These are phyloP conservation scores for Cercospora zeae-maydis DNA, from an alignment of 2,329 filamentous ascomycete species.

Conservation along the genomic window DNA sequence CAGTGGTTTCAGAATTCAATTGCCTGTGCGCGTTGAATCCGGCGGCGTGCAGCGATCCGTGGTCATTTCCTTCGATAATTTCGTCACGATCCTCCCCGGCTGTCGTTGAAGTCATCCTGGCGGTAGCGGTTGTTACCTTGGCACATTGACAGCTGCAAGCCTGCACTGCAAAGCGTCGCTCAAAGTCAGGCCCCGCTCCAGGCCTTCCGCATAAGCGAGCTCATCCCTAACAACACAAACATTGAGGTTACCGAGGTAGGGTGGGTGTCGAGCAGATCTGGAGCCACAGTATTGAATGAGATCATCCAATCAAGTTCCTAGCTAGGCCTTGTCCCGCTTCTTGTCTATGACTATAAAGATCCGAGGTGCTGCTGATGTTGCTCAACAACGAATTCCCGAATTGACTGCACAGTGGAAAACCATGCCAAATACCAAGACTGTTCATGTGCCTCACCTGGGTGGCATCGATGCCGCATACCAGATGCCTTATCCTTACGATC, in stretches of 20 bases:
- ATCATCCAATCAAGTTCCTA: background rate
- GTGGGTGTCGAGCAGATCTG: background rate
- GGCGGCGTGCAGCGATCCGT: constrained; percentile 14
- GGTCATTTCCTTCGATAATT: background rate
- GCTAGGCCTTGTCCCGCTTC: background rate
- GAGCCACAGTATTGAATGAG: background rate
- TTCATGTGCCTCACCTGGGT: constrained; percentile 50
- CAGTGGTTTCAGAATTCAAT: constrained; percentile 16
- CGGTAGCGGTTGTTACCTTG: background rate
- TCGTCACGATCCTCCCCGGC: background rate
- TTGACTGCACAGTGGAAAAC: constrained; percentile 10
- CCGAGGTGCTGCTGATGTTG: constrained; percentile 1
- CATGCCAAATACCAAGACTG: constrained; percentile 39
- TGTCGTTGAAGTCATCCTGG: background rate
- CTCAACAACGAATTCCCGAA: constrained; percentile 2
- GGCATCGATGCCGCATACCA: constrained; percentile 50
- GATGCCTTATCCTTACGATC: constrained; percentile 38
- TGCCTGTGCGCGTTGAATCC: constrained; percentile 35
- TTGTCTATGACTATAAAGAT: constrained; percentile 3
- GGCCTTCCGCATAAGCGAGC: constrained; percentile 1
- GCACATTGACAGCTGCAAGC: background rate
- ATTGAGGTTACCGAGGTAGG: background rate
- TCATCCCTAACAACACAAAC: background rate
- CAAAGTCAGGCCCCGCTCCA: background rate
- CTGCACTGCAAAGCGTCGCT: background rate